Conservation (phyloP, 768 basidiomycete species). For the Mycena leptocephala region DNA sequence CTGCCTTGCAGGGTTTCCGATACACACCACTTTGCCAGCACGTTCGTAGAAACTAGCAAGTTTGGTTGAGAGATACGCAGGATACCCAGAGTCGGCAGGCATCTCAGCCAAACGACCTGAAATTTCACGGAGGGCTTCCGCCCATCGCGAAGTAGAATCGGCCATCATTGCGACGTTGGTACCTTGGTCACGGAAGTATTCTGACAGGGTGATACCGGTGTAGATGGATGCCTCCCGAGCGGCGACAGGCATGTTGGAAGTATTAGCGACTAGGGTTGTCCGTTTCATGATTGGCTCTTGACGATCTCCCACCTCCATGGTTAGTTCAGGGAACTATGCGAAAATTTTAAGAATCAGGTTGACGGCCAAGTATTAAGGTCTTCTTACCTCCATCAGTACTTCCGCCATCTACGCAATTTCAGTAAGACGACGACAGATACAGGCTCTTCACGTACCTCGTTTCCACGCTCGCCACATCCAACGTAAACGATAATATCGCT, state of each 20-base stretch:
- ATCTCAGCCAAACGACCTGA: slow-evolving; percentile 99
- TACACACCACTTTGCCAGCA: slow-evolving; percentile 94
- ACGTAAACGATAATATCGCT: slow-evolving; percentile 99
- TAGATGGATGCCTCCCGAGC: slow-evolving; percentile 99
- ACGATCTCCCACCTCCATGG: slow-evolving; percentile 92
- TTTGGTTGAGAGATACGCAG: slow-evolving; percentile 96
- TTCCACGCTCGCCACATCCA: slow-evolving; percentile 98
- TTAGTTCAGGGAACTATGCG: slow-evolving; percentile 87
- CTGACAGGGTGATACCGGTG: slow-evolving; percentile 98
- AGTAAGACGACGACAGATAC: background rate
- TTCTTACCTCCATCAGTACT: slow-evolving; percentile 94
- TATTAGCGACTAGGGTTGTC: slow-evolving; percentile 98
- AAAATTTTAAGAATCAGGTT: slow-evolving; percentile 10
- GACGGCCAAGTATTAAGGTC: background rate
- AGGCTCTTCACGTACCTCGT: slow-evolving; percentile 73
- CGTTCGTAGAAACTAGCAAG: slow-evolving; percentile 99
- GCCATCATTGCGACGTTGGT: slow-evolving; percentile 99
- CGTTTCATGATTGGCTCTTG: slow-evolving; percentile 99
- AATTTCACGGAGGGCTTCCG: slow-evolving; percentile 98
- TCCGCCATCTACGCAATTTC: slow-evolving; percentile 83
- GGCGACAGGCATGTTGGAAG: slow-evolving; percentile 99
- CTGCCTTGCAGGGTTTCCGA: slow-evolving; percentile 90
- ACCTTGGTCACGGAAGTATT: slow-evolving; percentile 99
- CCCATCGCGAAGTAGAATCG: slow-evolving; percentile 99
- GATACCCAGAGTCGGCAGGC: slow-evolving; percentile 99